Conservation (phyloP, 768 basidiomycete genomes). For the Kondoa malvinella region DNA sequence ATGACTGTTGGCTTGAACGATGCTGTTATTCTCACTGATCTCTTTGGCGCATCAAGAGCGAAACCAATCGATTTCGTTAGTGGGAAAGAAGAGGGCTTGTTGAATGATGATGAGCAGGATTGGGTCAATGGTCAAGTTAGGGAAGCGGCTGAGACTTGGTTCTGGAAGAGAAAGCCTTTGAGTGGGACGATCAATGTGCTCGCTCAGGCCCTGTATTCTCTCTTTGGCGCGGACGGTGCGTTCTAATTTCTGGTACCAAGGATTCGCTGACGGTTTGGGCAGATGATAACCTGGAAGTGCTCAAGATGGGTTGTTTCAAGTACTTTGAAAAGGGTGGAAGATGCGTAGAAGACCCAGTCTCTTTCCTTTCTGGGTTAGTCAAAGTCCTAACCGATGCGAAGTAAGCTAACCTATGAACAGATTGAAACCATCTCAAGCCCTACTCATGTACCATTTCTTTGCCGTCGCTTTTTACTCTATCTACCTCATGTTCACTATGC, state of each 20-base stretch:
- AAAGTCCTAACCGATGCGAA: not conserved
- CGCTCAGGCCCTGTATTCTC: constrained; percentile 77
- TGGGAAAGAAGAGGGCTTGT: not conserved
- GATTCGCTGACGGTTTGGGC: not conserved
- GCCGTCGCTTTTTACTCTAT: constrained; percentile 86
- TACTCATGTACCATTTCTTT: constrained; percentile 85
- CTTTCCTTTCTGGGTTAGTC: constrained; percentile 66
- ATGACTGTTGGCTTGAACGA: constrained; percentile 94
- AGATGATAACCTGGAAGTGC: constrained; percentile 36
- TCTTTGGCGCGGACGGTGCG: constrained; percentile 85
- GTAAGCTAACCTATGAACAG: constrained; percentile 35
- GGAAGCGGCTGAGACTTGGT: constrained; percentile 40
- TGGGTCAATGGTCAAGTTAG: not conserved
- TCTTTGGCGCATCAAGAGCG: constrained; percentile 37
- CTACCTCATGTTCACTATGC: constrained; percentile 66
- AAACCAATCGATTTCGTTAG: not conserved
- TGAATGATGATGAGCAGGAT: constrained; percentile 1
- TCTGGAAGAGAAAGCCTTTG: constrained; percentile 69
- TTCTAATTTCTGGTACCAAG: constrained; percentile 16
- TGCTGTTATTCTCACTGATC: constrained; percentile 50
- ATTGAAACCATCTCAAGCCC: constrained; percentile 56
- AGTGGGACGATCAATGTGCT: constrained; percentile 79
- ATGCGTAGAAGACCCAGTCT: constrained; percentile 72
- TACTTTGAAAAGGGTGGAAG: constrained; percentile 91
- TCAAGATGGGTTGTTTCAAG: constrained; percentile 68